phyloP scores from a whole-genome alignment of 1,139 yeast genomes.

The Geotrichum reessii region DNA sequence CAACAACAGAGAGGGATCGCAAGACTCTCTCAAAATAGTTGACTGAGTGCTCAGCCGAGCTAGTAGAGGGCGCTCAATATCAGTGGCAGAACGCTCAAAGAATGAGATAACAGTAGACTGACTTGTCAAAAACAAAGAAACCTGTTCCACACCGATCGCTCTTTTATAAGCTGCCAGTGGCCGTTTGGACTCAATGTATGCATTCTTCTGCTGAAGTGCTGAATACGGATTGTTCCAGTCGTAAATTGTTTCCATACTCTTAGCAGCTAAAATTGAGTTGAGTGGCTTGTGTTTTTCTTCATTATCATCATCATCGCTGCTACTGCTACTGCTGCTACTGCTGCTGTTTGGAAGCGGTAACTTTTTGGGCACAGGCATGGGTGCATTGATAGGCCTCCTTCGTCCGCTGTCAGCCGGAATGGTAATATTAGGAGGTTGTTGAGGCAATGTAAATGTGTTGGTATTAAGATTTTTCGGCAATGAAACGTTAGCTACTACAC shows the following conservation, averaged over 20 bases:
- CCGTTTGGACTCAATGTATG: slow-evolving; percentile 41
- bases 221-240: slow-evolving; percentile 38
- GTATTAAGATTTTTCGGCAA: background rate
- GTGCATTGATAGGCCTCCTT: background rate
- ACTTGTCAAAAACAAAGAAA: slow-evolving; percentile 44
- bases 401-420: background rate
- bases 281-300: slow-evolving; percentile 10
- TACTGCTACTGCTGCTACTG: slow-evolving; percentile 8
- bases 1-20: slow-evolving; percentile 46
- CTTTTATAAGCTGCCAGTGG: slow-evolving; percentile 43
- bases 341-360: background rate
- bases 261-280: slow-evolving; percentile 1
- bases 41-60: slow-evolving; percentile 42
- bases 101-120: slow-evolving; percentile 47
- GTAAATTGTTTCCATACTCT: slow-evolving; percentile 32
- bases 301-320: slow-evolving; percentile 12
- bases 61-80: slow-evolving; percentile 46
- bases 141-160: slow-evolving; percentile 52
- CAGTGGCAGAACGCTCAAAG: slow-evolving; percentile 49
- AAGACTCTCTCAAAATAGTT: slow-evolving; percentile 45
- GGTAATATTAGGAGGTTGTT: background rate
- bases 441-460: background rate
- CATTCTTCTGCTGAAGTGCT: slow-evolving; percentile 21
- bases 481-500: background rate
- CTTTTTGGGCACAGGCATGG: slow-evolving; percentile 8